Evolutionary conservation across 2,329 filamentous ascomycete genomes (phyloP), one percentile per base, ranked within the genome.

Genomic region (Ophiostoma populinum): DNA sequence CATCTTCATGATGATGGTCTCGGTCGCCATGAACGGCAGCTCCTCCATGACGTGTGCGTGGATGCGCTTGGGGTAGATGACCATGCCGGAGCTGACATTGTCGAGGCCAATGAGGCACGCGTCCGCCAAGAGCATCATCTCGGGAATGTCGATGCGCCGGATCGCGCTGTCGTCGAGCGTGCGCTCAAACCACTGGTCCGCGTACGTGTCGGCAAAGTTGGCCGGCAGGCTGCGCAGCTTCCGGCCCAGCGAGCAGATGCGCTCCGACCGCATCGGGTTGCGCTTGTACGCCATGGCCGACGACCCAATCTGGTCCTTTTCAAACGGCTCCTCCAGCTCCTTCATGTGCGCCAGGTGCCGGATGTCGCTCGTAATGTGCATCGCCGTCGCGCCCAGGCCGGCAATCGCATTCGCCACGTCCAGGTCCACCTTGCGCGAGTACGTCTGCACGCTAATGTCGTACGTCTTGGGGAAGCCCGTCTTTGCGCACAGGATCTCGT

Each of bases 271-370:
- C 63, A 67, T 67, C 75, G 59, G 55, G 41, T 58, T 61, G 16
- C 53, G 49, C 51, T 66, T 65, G 48, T 62, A 65, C 24, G 38
- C 49, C 51, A 70, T 67, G 39, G 73, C 73, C 32, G 62, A 68
- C 29, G 63, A 70, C 19, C 77, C 80, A 45, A 86, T 83, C 57
- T 92, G 82, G 44, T 74, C 69, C 47, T 72, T 73, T 58, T 86
- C 80, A 46, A 83, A 81, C 0, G 80, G 81, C 61, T 86, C 80
- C 51, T 92, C 85, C 39, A 90, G 62, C 55, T 92, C 82, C 63
- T 93, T 92, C 57, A 74, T 34, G 36, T 43, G 30, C 6, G 39
- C 41, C 11, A 43, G 34, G 28, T 43, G 41, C 15, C 42, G 37
- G 44, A 90, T 79, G 47, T 87, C 80, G 31, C 67, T 65, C 32